Evolutionary conservation across 2,329 filamentous ascomycete genomes (phyloP), one percentile per base, ranked within the genome.

Genomic region (Phaeosphaeria sp.): DNA sequence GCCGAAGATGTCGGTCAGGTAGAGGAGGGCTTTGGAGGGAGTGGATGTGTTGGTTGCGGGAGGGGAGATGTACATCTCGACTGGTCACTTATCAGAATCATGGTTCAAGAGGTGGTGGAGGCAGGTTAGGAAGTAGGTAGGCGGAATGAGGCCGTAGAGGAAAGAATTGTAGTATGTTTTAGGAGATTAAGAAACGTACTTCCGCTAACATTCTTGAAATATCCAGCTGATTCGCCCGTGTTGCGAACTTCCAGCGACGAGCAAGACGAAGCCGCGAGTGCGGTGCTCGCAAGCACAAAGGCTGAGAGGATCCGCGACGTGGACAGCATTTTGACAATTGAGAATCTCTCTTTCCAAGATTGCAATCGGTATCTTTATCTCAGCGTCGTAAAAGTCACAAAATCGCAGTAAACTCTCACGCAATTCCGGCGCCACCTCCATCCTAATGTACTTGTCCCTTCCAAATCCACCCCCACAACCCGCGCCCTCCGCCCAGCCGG

Each of bases 1-100:
- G 39, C 75, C 75, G 42, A 69, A 77, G 51, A 76, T 73, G 53
- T 78, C 74, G 40, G 71, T 72, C n/a, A 78, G 49, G 57, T 70
- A 74, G n/a, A 78, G 56, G 30, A 77, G 71, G 7, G 70, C 74
- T 42, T 66, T 65, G 21, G 55, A 57, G n/a, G 60, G 65, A 30
- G 55, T 57, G n/a, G 60, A 59, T 25, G 55, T 57, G 21, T 63
- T 64, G 48, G 51, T 48, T 22, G 51, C 52, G 22, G 64, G 64
- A 24, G 65, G 67, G 4, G 67, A 59, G 21, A 67, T 61, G 33
- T 68, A 69, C 21, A 67, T 63, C 25, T 64, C 55, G 44, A 64
- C 66, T 69, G 33, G 30, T 36, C 9, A 15, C n/a, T n/a, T n/a
- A n/a, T n/a, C n/a, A n/a, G n/a, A n/a, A n/a, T n/a, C 8, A 36